Base-by-base conservation (phyloP, 1,284 basidiomycete genomes). In the Garcileccinum viscosum region DNA sequence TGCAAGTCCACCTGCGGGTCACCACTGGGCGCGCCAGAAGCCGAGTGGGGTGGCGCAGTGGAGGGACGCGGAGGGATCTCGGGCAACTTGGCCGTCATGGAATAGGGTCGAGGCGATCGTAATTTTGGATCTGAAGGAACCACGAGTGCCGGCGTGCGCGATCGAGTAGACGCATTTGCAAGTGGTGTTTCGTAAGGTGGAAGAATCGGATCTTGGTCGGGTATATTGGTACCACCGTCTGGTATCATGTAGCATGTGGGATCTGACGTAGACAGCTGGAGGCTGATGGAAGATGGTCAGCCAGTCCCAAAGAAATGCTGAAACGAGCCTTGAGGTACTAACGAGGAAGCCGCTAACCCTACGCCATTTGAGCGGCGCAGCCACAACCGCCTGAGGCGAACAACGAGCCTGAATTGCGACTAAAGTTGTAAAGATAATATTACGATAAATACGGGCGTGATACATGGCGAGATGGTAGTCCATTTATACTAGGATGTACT, bases 221-320 rank as follows among this genome's bases (percentile, higher is more conserved):
- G 61, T 62, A 62, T 68, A 64, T 71, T 60, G 19, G 17, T 63
- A 67, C 40, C 35, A 66, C 68, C 27, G 72, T 69, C 74, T 67
- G 72, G 72, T 79, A 78, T 71, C 76, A 77, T 80, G 78, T 80
- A 80, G 76, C 77, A 77, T 78, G 76, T 70, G 75, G 65, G 22
- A 59, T 67, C 53, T 56, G 40, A 67, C 33, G 47, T 24, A 7
- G 27, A 30, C 38, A 22, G 24, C 33, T 50, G n/a, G 35, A 63
- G 32, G 42, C 33, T 50, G 61, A n/a, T 35, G 44, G 42, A 17
- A 40, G 15, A 17, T 11, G 38, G 38, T 62, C 27, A 47, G 66
- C 67, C 22, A 69, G 61, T 61, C 40, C 22, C 64, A 33, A 50
- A 40, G 63, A 64, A 37, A 73, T 6, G 32, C 33, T 15, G 60